Conservation (phyloP, 1,284 basidiomycete species). For the Ganoderma meredithae region DNA sequence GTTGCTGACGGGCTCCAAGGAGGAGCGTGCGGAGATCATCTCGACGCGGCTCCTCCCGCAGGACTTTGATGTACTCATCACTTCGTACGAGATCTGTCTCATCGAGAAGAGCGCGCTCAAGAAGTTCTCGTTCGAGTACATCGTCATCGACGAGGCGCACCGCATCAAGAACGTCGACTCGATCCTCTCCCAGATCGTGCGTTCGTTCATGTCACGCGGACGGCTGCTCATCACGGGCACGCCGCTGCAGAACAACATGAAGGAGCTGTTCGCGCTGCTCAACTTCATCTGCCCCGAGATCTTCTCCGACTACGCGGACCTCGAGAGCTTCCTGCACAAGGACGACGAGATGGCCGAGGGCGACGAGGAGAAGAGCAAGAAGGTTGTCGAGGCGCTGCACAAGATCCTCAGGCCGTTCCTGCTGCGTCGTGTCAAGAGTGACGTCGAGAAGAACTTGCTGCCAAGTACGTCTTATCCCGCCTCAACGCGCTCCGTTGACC, state of each 20-base stretch:
- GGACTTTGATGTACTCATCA: slow-evolving; percentile 95
- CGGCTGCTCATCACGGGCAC: slow-evolving; percentile 97
- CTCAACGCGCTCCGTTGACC: slow-evolving; percentile 23
- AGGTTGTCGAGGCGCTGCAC: slow-evolving; percentile 96
- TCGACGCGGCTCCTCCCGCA: slow-evolving; percentile 82
- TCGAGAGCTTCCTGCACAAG: slow-evolving; percentile 83
- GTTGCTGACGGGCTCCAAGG: slow-evolving; percentile 87
- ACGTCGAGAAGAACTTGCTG: slow-evolving; percentile 96
- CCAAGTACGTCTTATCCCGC: slow-evolving; percentile 66
- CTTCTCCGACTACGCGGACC: slow-evolving; percentile 77
- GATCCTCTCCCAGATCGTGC: slow-evolving; percentile 94
- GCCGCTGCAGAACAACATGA: slow-evolving; percentile 96
- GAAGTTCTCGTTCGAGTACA: slow-evolving; percentile 98
- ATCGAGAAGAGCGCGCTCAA: slow-evolving; percentile 93
- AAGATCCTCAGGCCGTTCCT: slow-evolving; percentile 97
- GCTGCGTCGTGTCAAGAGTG: slow-evolving; percentile 93
- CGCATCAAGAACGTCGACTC: slow-evolving; percentile 99
- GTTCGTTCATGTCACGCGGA: slow-evolving; percentile 89
- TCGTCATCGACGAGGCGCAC: slow-evolving; percentile 98
- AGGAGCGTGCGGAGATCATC: slow-evolving; percentile 89
- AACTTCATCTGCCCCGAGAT: slow-evolving; percentile 94
- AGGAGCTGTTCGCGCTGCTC: slow-evolving; percentile 95
- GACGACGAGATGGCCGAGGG: slow-evolving; percentile 76
- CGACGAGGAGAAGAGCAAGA: slow-evolving; percentile 90
- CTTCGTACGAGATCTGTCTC: slow-evolving; percentile 97